phyloP scores from a whole-genome alignment of 1,139 yeast species.

The Taphrina communis region DNA sequence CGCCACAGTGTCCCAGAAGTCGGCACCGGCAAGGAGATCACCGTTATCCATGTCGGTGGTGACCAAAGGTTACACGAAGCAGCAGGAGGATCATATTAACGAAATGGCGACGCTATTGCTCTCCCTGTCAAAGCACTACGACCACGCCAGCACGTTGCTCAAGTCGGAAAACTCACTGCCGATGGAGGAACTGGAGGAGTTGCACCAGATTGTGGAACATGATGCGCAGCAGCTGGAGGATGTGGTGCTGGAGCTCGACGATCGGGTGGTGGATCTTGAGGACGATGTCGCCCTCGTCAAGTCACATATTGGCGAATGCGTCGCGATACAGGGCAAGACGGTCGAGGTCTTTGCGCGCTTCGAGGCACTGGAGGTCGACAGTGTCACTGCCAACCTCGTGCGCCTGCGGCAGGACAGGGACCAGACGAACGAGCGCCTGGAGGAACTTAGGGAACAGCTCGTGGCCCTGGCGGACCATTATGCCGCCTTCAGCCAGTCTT shows the following conservation, averaged over 20 bases:
- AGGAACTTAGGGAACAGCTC: slow-evolving; percentile 13
- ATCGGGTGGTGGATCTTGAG: slow-evolving; percentile 23
- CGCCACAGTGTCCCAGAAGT: not conserved
- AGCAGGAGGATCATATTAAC: slow-evolving; percentile 27
- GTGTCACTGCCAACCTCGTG: not conserved
- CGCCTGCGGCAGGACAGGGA: slow-evolving; percentile 1
- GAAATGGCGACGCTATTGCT: slow-evolving; percentile 30
- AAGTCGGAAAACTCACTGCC: slow-evolving; percentile 11
- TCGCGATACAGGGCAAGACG: not conserved
- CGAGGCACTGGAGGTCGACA: slow-evolving; percentile 19
- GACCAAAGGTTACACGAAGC: slow-evolving; percentile 5
- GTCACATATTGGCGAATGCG: slow-evolving; percentile 11
- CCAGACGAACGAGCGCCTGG: not conserved
- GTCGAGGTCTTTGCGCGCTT: slow-evolving; percentile 4
- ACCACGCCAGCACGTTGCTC: slow-evolving; percentile 27
- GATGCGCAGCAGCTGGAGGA: slow-evolving; percentile 40
- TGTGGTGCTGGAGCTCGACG: slow-evolving; percentile 33
- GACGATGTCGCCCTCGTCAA: slow-evolving; percentile 16
- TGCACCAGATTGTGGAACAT: slow-evolving; percentile 29
- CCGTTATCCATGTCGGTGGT: slow-evolving; percentile 11
- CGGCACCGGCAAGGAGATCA: not conserved
- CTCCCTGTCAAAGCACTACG: slow-evolving; percentile 34
- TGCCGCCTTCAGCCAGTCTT: slow-evolving; percentile 12
- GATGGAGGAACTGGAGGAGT: slow-evolving; percentile 23
- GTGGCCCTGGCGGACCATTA: slow-evolving; percentile 27